A percentile compares a stretch with the other conserved stretches of the same genome.
phyloP scores from a whole-genome alignment of 768 basidiomycete genomes.

The Phylloporus rhodoxanthus region DNA sequence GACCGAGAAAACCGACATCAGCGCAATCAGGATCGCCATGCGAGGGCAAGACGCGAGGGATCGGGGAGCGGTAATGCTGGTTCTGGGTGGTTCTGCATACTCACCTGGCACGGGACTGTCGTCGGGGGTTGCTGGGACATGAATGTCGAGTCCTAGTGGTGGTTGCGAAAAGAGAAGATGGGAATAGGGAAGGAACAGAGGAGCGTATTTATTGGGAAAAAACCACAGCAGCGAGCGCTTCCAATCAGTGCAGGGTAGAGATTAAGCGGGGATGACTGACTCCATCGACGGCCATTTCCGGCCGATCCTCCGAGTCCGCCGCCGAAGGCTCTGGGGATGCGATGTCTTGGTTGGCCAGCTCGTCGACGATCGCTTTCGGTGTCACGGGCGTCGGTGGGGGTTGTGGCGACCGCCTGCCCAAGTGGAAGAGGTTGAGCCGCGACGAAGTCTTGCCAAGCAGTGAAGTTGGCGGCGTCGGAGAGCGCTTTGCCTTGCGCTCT shows the following conservation, averaged over 20 bases:
- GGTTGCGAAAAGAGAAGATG: constrained; percentile 4
- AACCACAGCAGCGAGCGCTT: constrained; percentile 1
- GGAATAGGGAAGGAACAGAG: neutral
- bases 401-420: constrained; percentile 29
- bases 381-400: constrained; percentile 25
- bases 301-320: constrained; percentile 20
- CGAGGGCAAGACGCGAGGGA: constrained; percentile 2
- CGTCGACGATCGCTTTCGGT: constrained; percentile 11
- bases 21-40: constrained; percentile 1
- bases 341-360: constrained; percentile 13
- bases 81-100: constrained; percentile 2
- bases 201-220: constrained; percentile 12
- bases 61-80: neutral
- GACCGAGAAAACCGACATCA: constrained; percentile 3
- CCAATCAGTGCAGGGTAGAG: constrained; percentile 6
- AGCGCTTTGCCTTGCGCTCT: constrained; percentile 21
- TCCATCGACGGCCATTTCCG: constrained; percentile 24
- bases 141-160: constrained; percentile 12
- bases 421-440: constrained; percentile 24
- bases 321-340: constrained; percentile 23
- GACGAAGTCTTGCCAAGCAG: constrained; percentile 24
- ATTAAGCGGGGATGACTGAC: constrained; percentile 3
- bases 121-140: constrained; percentile 29
- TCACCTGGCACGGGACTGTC: constrained; percentile 46
- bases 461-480: constrained; percentile 19